Conservation (phyloP, 2,329 filamentous ascomycete species). For the Pseudogymnoascus sp. region DNA sequence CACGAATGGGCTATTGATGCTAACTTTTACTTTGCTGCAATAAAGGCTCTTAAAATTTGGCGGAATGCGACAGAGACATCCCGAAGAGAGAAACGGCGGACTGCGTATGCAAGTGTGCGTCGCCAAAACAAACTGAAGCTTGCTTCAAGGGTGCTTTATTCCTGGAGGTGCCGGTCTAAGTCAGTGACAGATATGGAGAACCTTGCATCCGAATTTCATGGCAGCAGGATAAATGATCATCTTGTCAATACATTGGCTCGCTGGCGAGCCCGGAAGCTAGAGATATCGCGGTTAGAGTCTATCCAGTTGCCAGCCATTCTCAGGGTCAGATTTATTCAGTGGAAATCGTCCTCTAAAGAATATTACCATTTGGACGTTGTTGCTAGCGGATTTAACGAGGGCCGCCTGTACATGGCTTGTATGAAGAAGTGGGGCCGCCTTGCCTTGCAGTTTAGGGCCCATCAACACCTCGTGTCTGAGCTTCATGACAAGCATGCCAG, state of each 20-base stretch:
- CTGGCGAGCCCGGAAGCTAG: constrained; percentile 23
- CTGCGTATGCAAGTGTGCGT: constrained; percentile 24
- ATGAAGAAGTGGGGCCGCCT: constrained; percentile 26
- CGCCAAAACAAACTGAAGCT: constrained; percentile 24
- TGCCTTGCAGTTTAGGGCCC: constrained; percentile 22
- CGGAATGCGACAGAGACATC: constrained; percentile 21
- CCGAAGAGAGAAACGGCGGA: constrained; percentile 25
- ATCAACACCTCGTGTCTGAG: constrained; percentile 22
- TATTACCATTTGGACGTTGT: constrained; percentile 22
- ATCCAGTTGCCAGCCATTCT: constrained; percentile 18
- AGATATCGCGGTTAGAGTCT: constrained; percentile 22
- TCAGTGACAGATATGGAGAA: constrained; percentile 23
- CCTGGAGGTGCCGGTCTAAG: constrained; percentile 21
- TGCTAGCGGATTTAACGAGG: constrained; percentile 23
- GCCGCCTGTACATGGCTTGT: constrained; percentile 16
- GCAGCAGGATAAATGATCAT: constrained; percentile 21
- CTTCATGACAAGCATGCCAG: constrained; percentile 26
- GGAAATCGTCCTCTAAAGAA: constrained; percentile 20
- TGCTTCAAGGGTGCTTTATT: constrained; percentile 18
- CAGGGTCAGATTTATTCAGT: constrained; percentile 20
- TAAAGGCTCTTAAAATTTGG: constrained; percentile 24
- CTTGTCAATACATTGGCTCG: constrained; percentile 25
- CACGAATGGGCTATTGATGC: constrained; percentile 22
- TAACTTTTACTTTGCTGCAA: constrained; percentile 24
- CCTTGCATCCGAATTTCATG: constrained; percentile 18